Conservation (phyloP, 768 basidiomycete species). For the Collybia nuda region DNA sequence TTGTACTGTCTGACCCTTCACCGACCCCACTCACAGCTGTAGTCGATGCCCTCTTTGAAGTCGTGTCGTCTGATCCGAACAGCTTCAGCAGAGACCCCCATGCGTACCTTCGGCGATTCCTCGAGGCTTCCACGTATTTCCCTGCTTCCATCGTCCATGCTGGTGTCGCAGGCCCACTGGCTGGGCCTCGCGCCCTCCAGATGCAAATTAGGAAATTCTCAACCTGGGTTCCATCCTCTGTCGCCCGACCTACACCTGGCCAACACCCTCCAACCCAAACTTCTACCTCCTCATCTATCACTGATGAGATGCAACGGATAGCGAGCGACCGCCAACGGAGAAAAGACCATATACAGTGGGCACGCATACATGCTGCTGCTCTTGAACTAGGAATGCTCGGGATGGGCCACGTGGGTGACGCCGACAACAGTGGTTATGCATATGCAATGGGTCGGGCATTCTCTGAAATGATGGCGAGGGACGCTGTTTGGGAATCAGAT, state of each 20-base stretch:
- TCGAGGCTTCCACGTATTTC: conserved; percentile 53
- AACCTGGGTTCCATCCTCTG: conserved; percentile 44
- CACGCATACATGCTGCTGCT: conserved; percentile 63
- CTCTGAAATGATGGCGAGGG: conserved; percentile 61
- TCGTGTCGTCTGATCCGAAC: conserved; percentile 37
- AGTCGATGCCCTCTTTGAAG: conserved; percentile 56
- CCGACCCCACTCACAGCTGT: conserved; percentile 49
- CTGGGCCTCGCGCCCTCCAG: conserved; percentile 57
- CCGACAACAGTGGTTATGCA: conserved; percentile 42
- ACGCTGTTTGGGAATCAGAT: conserved; percentile 64
- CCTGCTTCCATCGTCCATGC: conserved; percentile 49
- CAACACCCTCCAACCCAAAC: conserved; percentile 11
- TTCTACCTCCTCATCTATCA: conserved; percentile 21
- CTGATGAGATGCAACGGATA: conserved; percentile 64
- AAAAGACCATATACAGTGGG: conserved; percentile 69
- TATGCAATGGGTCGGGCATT: conserved; percentile 46
- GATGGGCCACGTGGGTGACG: conserved; percentile 36
- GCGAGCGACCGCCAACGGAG: conserved; percentile 57
- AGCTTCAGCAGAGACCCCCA: conserved; percentile 36
- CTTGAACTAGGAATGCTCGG: conserved; percentile 56
- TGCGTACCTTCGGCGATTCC: conserved; percentile 46
- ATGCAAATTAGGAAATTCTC: conserved; percentile 58
- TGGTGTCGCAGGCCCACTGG: conserved; percentile 51
- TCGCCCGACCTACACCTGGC: conserved; percentile 8
- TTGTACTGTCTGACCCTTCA: conserved; percentile 46